Percentiles rank a stretch among this genome's conserved stretches.
Conservation (phyloP, 768 basidiomycete species). For the Macrocybe gigantea region DNA sequence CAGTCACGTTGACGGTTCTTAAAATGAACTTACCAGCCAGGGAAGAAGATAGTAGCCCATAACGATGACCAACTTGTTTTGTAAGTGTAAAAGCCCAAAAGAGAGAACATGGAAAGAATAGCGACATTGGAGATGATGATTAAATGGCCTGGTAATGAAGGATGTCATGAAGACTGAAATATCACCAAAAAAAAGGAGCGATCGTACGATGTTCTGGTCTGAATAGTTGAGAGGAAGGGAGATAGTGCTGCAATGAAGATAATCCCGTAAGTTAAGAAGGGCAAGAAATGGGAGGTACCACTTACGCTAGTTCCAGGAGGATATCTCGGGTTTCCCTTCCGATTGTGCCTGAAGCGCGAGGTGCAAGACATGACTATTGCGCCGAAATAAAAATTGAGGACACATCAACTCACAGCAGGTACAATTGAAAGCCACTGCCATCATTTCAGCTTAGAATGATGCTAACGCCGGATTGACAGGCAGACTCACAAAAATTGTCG, state of each 20-base stretch:
- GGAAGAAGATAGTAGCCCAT: conserved; percentile 40
- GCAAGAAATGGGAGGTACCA: background rate
- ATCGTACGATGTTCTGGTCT: conserved; percentile 17
- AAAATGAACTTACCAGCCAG: conserved; percentile 34
- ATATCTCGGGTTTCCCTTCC: conserved; percentile 41
- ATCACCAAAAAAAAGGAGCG: conserved; percentile 14
- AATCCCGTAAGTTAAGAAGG: conserved; percentile 1
- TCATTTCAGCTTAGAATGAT: background rate
- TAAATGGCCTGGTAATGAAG: background rate
- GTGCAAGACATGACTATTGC: conserved; percentile 4
- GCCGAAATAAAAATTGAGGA: background rate
- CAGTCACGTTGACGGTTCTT: background rate
- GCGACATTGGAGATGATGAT: conserved; percentile 39
- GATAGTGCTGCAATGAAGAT: conserved; percentile 28
- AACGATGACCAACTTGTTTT: conserved; percentile 24
- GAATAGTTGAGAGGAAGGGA: conserved; percentile 38
- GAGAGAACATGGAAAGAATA: conserved; percentile 30
- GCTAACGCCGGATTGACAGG: background rate
- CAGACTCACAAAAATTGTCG: conserved; percentile 41
- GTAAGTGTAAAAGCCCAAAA: conserved; percentile 25
- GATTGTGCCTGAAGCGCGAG: conserved; percentile 27
- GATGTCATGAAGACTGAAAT: conserved; percentile 1
- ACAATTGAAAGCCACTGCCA: conserved; percentile 37
- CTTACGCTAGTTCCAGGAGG: conserved; percentile 38
- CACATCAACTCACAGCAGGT: conserved; percentile 28